phyloP scores from a whole-genome alignment of 1,284 basidiomycete species.

The Boletellus sp. region DNA sequence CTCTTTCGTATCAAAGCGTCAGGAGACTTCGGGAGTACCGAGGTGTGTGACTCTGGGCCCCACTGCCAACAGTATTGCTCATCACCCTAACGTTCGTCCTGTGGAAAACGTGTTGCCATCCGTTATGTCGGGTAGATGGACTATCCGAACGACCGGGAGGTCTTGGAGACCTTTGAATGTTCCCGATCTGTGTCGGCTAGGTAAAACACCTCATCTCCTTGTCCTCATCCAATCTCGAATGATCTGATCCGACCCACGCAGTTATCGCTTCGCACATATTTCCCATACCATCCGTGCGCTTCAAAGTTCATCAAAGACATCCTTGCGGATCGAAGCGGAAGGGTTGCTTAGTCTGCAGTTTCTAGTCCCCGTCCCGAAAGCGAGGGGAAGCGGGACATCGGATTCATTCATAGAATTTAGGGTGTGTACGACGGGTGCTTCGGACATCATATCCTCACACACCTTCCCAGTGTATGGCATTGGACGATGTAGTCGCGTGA shows the following conservation, averaged over 20 bases:
- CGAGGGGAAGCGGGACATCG: conserved; percentile 41
- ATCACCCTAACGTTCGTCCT: too few species aligned
- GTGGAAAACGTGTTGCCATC: not conserved
- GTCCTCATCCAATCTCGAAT: not conserved
- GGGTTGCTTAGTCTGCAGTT: conserved; percentile 85
- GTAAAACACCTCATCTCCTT: conserved; percentile 36
- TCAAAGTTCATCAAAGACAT: conserved; percentile 80
- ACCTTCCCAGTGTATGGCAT: conserved; percentile 27
- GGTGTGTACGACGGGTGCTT: conserved; percentile 43
- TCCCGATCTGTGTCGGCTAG: conserved; percentile 64
- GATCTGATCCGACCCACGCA: conserved; percentile 31
- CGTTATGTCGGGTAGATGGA: conserved; percentile 65
- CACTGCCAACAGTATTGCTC: too few species aligned
- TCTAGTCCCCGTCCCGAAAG: conserved; percentile 67
- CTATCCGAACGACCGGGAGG: conserved; percentile 86
- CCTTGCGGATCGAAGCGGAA: conserved; percentile 75
- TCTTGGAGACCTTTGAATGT: conserved; percentile 87
- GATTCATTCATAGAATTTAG: conserved; percentile 82
- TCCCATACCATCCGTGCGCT: conserved; percentile 67
- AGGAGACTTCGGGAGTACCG: conserved; percentile 79
- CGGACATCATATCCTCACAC: conserved; percentile 11
- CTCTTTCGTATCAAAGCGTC: conserved; percentile 74
- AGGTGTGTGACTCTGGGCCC: conserved; percentile 45
- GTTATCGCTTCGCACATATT: conserved; percentile 79
- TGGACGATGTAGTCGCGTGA: conserved; percentile 30